phyloP scores from a whole-genome alignment of 2,329 filamentous ascomycete genomes.

The Aureobasidium subglaciale region DNA sequence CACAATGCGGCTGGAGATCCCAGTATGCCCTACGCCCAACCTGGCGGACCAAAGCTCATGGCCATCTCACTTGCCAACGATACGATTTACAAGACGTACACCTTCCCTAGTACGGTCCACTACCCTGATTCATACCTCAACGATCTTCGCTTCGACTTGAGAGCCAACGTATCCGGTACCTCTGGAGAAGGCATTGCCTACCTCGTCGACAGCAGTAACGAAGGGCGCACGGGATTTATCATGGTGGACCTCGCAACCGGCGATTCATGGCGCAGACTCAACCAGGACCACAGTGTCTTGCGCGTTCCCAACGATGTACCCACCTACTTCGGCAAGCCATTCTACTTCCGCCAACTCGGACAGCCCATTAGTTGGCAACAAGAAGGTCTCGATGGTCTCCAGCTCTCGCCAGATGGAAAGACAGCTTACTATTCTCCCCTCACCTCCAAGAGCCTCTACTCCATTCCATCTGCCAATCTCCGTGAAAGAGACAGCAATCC shows the following conservation, averaged over 20 bases:
- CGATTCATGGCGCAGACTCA: conserved; percentile 35
- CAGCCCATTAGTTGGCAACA: conserved; percentile 22
- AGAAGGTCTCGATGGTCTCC: conserved; percentile 37
- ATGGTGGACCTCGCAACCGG: conserved; percentile 39
- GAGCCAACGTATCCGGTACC: conserved; percentile 32
- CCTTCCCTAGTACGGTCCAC: conserved; percentile 36
- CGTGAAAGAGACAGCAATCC: conserved; percentile 26
- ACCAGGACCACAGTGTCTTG: conserved; percentile 27
- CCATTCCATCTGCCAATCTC: conserved; percentile 27
- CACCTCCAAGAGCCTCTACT: conserved; percentile 31
- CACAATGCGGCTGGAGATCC: conserved; percentile 31
- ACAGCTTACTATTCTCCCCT: conserved; percentile 40
- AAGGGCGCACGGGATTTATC: conserved; percentile 42
- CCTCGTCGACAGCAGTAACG: conserved; percentile 40
- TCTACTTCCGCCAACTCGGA: conserved; percentile 25
- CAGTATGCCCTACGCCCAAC: conserved; percentile 38
- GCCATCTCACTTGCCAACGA: conserved; percentile 37
- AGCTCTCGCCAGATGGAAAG: conserved; percentile 37
- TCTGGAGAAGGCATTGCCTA: conserved; percentile 38
- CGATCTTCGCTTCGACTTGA: conserved; percentile 41
- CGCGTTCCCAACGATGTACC: conserved; percentile 27
- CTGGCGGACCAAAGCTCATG: conserved; percentile 40
- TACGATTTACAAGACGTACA: conserved; percentile 35
- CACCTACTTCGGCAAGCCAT: conserved; percentile 27
- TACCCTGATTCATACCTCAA: conserved; percentile 43